phyloP scores from a whole-genome alignment of 257 asterid genomes.

The Nicotiana benthamiana region DNA sequence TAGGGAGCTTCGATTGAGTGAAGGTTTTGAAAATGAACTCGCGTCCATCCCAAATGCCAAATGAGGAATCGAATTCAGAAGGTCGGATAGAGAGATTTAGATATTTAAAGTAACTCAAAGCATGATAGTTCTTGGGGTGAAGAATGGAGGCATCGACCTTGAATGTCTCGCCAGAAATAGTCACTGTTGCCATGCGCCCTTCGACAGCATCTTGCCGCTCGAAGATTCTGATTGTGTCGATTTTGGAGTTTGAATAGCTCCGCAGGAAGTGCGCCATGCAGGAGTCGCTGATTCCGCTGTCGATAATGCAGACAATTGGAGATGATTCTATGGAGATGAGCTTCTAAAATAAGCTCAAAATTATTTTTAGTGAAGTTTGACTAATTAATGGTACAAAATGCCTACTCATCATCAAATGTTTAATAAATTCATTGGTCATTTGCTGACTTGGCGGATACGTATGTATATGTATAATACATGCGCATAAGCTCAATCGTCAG shows the following conservation, averaged over 20 bases:
- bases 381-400: no score
- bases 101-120: conserved; percentile 38
- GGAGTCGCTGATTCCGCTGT: conserved; percentile 94
- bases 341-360: no score
- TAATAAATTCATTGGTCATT: no score
- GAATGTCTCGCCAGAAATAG: conserved; percentile 66
- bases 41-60: conserved; percentile 83
- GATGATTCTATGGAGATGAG: background rate
- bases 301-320: conserved; percentile 70
- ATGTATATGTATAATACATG: no score
- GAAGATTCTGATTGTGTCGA: conserved; percentile 45
- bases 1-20: conserved; percentile 32
- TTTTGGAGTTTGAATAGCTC: conserved; percentile 40
- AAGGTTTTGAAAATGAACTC: conserved; percentile 62
- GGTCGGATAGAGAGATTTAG: conserved; percentile 36
- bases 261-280: conserved; percentile 95
- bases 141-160: conserved; percentile 93
- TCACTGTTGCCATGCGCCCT: conserved; percentile 89
- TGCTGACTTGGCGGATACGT: no score
- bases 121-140: conserved; percentile 86
- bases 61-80: conserved; percentile 29
- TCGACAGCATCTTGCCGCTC: conserved; percentile 66
- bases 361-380: no score
- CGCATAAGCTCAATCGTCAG: no score
- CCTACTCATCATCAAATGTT: no score